Evolutionary conservation across 768 basidiomycete species (phyloP), one percentile per base, ranked within the genome.

Genomic region (Calocera viscosa): DNA sequence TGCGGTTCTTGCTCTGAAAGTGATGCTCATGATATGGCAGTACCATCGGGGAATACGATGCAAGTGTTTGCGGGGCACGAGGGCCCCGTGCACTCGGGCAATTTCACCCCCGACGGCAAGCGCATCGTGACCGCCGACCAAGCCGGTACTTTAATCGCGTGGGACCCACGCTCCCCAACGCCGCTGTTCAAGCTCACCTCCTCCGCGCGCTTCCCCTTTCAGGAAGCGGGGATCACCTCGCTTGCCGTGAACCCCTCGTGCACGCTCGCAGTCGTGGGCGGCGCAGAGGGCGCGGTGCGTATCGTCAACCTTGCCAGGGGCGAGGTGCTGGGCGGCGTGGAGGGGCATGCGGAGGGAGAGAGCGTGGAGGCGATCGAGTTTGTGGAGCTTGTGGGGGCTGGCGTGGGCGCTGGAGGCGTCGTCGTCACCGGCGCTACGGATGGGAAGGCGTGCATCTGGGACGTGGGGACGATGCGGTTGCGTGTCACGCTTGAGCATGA

Each of bases 31-130:
- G 64, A 26, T 30, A 32, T 8, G n/a, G 10, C 74, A 97, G 95
- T 99, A 32, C 96, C 96, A 1, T 90, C 89, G 5, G 96, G 96
- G 47, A 89, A 85, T 70, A 94, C 88, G 64, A 94, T 99, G 89
- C 90, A 94, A 73, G 94, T 98, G 8, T 91, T 98, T 71, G 89
- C 91, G 1, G 92, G 92, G 0, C 96, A 99, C 76, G 86, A 85
- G 0, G 84, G 88, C 3, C 77, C 93, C 3, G 87, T 93, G 2
- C 87, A 90, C 60, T 88, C 89, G 68, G 94, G 95, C 53, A 83
- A 87, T 70, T 98, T 95, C 77, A 94, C 92, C 0, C 91, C 94
- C 12, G 91, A 94, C 75, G 94, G 91, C 86, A 94, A 94, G 81
- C 83, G 87, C 67, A 89, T 99, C 68, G 77, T 97, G 28, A 91